Evolutionary conservation across 2,329 filamentous ascomycete species (phyloP).

Genomic region (Ceratocystis diversiconidia): DNA sequence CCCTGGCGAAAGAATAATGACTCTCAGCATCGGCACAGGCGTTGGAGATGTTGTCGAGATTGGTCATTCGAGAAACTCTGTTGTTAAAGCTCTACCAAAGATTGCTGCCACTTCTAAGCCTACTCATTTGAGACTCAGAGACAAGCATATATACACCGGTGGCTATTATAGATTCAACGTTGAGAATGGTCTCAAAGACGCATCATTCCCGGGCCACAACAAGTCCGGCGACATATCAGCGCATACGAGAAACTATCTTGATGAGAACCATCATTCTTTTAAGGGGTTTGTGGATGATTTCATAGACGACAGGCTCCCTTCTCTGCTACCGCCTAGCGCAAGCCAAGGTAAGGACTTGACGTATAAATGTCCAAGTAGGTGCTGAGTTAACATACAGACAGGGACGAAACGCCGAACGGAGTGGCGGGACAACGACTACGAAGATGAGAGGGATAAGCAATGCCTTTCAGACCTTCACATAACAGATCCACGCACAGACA

Average conservation of each 20-base stretch:
- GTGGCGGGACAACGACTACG: too few species aligned
- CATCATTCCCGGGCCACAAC: constrained; percentile 22
- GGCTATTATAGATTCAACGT: constrained; percentile 23
- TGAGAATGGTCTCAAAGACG: constrained; percentile 22
- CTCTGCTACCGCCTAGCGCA: too few species aligned
- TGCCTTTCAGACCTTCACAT: too few species aligned
- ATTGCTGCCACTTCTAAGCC: neutral
- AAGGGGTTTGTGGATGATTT: neutral
- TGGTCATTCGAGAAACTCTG: constrained; percentile 2
- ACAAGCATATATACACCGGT: constrained; percentile 17
- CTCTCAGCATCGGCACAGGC: constrained; percentile 24
- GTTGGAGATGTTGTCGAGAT: constrained; percentile 20
- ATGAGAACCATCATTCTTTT: too few species aligned
- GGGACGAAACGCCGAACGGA: too few species aligned
- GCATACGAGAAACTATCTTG: constrained; percentile 21
- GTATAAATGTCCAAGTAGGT: too few species aligned
- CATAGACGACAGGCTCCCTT: neutral
- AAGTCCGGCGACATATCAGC: constrained; percentile 20
- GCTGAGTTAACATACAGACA: too few species aligned
- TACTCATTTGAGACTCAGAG: constrained; percentile 6
- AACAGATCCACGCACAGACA: too few species aligned
- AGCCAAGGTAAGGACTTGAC: too few species aligned
- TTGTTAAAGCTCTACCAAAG: neutral
- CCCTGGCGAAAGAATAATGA: neutral
- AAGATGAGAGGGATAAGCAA: fast-evolving